Base-by-base conservation (phyloP, 2,329 filamentous ascomycete genomes). In the Zarea fungicola region DNA sequence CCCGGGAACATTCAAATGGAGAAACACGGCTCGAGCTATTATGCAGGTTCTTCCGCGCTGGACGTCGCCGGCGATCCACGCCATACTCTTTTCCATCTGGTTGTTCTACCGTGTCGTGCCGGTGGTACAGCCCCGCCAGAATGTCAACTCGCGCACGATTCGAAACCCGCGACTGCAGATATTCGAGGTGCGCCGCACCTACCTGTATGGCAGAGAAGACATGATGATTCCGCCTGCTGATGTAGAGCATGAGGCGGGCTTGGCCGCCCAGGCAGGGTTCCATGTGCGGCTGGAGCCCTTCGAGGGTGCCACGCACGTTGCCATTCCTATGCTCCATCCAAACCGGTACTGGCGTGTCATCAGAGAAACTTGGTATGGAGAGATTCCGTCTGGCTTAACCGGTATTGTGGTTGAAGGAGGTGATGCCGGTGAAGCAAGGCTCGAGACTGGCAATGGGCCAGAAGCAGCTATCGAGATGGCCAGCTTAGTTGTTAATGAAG, bases 141-240 rank as follows among this genome's bases (percentile, higher is more conserved):
- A 64, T 11, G 57, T 52, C 47, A 69, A 68, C 53, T 66, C 59
- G 16, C 58, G 60, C 49, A 62, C 63, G 42, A 63, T 73, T 48
- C 74, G 73, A 43, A 59, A 66, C 19, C 44, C 50, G 23, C 49
- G 52, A 7, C 54, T 61, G 29, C 58, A 69, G 41, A 59, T 56
- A 10, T 58, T 56, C 26, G 74, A 78, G 59, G 64, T 64, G 4
- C 62, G 69, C 18, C 65, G 78, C 29, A 63, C 69, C n/a, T 82
- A 81, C 52, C 53, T 81, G 16, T 81, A 79, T 51, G 71, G 74
- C 10, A 64, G 67, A 29, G 67, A 60, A 2, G 78, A 82, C 56
- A 51, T 56, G 29, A 65, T 80, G 52, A 71, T 81, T 5, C 60
- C 65, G 3, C 72, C 64, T 59, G 55, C 52, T 7, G 69, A 78